phyloP scores from a whole-genome alignment of 2,329 filamentous ascomycete species.

The Trichoderma sp. region DNA sequence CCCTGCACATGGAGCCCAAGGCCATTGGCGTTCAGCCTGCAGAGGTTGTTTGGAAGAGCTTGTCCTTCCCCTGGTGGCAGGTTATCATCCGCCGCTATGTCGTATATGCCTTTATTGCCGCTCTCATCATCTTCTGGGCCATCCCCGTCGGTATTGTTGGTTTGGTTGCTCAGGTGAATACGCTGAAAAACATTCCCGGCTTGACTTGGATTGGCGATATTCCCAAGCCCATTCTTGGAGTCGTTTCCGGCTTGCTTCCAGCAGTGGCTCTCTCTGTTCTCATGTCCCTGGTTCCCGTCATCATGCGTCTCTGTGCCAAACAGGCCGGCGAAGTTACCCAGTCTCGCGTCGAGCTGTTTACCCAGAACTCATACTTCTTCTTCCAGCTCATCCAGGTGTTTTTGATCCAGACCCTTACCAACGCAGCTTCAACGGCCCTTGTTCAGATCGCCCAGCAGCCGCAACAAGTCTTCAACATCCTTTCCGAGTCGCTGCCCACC shows the following conservation, averaged over 20 bases:
- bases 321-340: conserved; percentile 74
- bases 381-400: conserved; percentile 96
- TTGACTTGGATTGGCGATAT: conserved; percentile 71
- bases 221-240: conserved; percentile 65
- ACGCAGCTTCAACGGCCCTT: conserved; percentile 70
- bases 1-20: conserved; percentile 79
- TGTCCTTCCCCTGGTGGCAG: conserved; percentile 69
- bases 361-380: conserved; percentile 87
- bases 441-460: conserved; percentile 63
- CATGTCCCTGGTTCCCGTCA: conserved; percentile 73
- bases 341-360: conserved; percentile 79
- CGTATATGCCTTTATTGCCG: conserved; percentile 64
- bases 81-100: conserved; percentile 65
- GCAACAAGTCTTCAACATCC: conserved; percentile 55
- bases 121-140: conserved; percentile 82
- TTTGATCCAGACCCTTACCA: conserved; percentile 77
- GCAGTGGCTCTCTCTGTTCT: conserved; percentile 74
- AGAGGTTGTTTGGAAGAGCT: conserved; percentile 84
- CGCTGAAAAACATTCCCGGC: conserved; percentile 64
- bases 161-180: conserved; percentile 78
- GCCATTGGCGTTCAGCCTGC: conserved; percentile 76
- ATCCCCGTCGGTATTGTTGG: conserved; percentile 76
- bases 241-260: conserved; percentile 81
- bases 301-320: conserved; percentile 68
- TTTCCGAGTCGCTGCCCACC: conserved; percentile 72